Evolutionary conservation across 2,329 filamentous ascomycete genomes (phyloP).

Genomic region (Fusarium chaquense): DNA sequence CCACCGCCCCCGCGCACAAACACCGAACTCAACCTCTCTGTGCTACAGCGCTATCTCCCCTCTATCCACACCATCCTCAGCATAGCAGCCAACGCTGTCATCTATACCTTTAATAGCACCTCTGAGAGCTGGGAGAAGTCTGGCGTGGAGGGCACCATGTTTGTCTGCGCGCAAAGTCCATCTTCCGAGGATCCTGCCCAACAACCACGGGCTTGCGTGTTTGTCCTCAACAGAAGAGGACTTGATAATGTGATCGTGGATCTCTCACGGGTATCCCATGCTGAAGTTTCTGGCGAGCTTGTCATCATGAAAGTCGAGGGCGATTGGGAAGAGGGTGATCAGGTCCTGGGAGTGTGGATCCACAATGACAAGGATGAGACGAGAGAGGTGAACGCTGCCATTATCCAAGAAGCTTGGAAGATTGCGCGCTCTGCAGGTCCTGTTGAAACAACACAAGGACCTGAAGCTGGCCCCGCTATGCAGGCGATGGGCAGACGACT

Average conservation of each 20-base stretch:
- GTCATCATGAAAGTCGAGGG: slow-evolving; percentile 61
- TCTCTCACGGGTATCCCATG: slow-evolving; percentile 69
- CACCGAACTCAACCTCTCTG: slow-evolving; percentile 87
- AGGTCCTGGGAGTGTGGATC: slow-evolving; percentile 67
- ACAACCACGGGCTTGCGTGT: slow-evolving; percentile 66
- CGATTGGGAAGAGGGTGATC: slow-evolving; percentile 52
- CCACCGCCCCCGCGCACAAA: slow-evolving; percentile 74
- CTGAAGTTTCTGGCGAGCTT: slow-evolving; percentile 71
- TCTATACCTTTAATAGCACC: slow-evolving; percentile 80
- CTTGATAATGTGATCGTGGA: slow-evolving; percentile 78
- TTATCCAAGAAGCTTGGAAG: slow-evolving; percentile 60
- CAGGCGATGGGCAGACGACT: slow-evolving; percentile 59
- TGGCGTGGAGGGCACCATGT: slow-evolving; percentile 87
- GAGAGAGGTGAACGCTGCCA: slow-evolving; percentile 55
- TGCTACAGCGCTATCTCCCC: slow-evolving; percentile 84
- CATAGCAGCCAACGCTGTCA: slow-evolving; percentile 85
- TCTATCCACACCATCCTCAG: slow-evolving; percentile 78
- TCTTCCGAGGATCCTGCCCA: slow-evolving; percentile 52
- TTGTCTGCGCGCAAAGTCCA: slow-evolving; percentile 77
- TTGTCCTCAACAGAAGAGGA: slow-evolving; percentile 78
- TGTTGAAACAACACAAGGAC: slow-evolving; percentile 46
- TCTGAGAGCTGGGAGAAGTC: slow-evolving; percentile 84
- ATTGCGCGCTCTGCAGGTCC: slow-evolving; percentile 50
- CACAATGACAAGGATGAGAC: slow-evolving; percentile 63
- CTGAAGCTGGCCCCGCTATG: slow-evolving; percentile 57